Evolutionary conservation across 2,329 filamentous ascomycete genomes (phyloP), one percentile per base, ranked within the genome.

Genomic region (Epichloe sp.): DNA sequence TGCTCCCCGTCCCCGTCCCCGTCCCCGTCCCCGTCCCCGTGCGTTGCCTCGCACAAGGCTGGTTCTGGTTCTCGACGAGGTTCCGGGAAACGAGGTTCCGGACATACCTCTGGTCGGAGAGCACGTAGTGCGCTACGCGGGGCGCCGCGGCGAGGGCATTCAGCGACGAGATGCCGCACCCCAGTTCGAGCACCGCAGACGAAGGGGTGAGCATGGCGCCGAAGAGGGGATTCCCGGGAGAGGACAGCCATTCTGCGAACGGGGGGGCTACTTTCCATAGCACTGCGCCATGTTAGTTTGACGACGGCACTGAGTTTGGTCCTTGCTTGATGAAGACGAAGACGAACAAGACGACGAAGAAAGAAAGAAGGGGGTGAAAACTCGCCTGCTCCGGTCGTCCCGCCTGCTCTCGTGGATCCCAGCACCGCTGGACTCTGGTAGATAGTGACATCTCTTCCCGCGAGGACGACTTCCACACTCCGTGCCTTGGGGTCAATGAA

Each of bases 191-290:
- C 19, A 90, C 72, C 5, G 71, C 71, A 5, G 85, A 82, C 2
- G 70, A 58, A 0, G 71, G 53, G 23, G 71, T 66, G 7, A 91
- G 71, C 48, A 83, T 60, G 41, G 47, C 21, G 45, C 50, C 46
- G 68, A 83, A 81, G 46, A 96, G 74, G 0, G 80, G 65, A 63
- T 88, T 89, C 34, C 66, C 62, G 2, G 75, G 66, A 3, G 76
- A 74, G 36, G 81, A 74, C 44, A 97, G 76, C 88, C 88, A 97
- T 56, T 80, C 72, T 21, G 90, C 87, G 62, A 97, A 82, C 44
- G 82, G 72, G 8, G 90, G 90, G 88, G 88, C 91, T 58, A 95
- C 85, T 66, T 86, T 89, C 93, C 93, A 98, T 8, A 97, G 73
- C 17, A 95, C 89, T 85, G 40, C 40, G 36, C 53, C 35, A 31